These are phyloP conservation scores for Rhizopogon vesiculosus DNA, from an alignment of 768 basidiomycete genomes.

Conservation along the genomic window DNA sequence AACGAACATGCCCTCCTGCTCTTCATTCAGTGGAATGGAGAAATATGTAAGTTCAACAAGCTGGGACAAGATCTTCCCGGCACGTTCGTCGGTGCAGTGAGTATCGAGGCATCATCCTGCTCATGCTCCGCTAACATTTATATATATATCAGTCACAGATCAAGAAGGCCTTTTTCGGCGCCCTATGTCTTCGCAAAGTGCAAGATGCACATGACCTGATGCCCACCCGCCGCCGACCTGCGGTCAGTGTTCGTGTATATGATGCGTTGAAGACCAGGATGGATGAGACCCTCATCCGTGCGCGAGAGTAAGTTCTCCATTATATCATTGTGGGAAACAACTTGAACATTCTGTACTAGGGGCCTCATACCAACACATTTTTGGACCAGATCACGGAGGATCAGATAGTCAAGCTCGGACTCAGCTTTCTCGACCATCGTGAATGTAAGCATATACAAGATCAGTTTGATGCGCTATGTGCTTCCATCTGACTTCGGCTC, in stretches of 20 bases:
- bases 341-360: background rate
- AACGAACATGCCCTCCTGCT: too few species aligned
- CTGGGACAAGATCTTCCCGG: too few species aligned
- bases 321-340: background rate
- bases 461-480: background rate
- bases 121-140: too few species aligned
- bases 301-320: background rate
- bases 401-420: slow-evolving; percentile 17
- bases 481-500: background rate
- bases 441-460: slow-evolving; percentile 14
- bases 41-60: too few species aligned
- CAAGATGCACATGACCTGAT: background rate
- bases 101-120: too few species aligned
- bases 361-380: slow-evolving; percentile 27
- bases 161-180: too few species aligned
- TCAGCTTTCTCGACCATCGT: slow-evolving; percentile 23
- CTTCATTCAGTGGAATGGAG: too few species aligned
- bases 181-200: too few species aligned
- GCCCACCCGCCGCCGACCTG: slow-evolving; percentile 11
- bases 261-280: slow-evolving; percentile 23
- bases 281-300: slow-evolving; percentile 16
- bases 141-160: too few species aligned
- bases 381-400: slow-evolving; percentile 21
- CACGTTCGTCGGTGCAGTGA: too few species aligned
- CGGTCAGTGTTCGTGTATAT: slow-evolving; percentile 19